phyloP scores from a whole-genome alignment of 306 rosid genomes.

The Quercus cerris region DNA sequence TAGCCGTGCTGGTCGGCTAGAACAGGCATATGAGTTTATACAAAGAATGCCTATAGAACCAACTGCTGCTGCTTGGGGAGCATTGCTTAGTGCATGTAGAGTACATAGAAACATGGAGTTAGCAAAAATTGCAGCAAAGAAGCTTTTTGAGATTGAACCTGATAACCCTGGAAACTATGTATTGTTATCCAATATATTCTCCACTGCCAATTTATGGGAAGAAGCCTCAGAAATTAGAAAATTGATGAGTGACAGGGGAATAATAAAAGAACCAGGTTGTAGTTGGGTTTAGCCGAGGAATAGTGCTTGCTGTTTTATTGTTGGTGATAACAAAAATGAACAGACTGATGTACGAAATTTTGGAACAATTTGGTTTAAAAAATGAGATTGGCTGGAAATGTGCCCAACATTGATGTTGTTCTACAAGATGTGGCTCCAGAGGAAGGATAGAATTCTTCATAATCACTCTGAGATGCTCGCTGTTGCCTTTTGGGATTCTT shows the following conservation, averaged over 20 bases:
- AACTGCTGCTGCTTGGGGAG: conserved; percentile 55
- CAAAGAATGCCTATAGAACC: conserved; percentile 55
- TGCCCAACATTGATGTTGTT: conserved; percentile 51
- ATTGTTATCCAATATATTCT: conserved; percentile 39
- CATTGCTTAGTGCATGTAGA: conserved; percentile 57
- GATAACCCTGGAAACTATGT: conserved; percentile 50
- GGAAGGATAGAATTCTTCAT: conserved; percentile 46
- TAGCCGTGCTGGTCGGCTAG: conserved; percentile 48
- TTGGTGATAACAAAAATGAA: conserved; percentile 44
- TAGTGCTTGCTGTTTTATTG: conserved; percentile 44
- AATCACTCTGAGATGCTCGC: conserved; percentile 53
- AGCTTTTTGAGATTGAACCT: conserved; percentile 51
- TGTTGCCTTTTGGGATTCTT: conserved; percentile 54
- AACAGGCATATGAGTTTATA: conserved; percentile 46
- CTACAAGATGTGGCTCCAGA: conserved; percentile 57
- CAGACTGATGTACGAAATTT: conserved; percentile 21
- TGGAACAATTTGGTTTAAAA: conserved; percentile 41
- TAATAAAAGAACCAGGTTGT: conserved; percentile 52
- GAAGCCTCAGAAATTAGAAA: conserved; percentile 52
- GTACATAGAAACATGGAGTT: conserved; percentile 44
- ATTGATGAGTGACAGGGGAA: conserved; percentile 51
- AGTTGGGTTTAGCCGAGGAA: conserved; percentile 60
- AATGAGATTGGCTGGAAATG: conserved; percentile 47
- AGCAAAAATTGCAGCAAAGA: conserved; percentile 46
- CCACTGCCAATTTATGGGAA: conserved; percentile 49